Evolutionary conservation across 192 early-diverging fungal genomes (phyloP), one percentile per base, ranked within the genome.

Genomic region (Powellomyces hirtus): DNA sequence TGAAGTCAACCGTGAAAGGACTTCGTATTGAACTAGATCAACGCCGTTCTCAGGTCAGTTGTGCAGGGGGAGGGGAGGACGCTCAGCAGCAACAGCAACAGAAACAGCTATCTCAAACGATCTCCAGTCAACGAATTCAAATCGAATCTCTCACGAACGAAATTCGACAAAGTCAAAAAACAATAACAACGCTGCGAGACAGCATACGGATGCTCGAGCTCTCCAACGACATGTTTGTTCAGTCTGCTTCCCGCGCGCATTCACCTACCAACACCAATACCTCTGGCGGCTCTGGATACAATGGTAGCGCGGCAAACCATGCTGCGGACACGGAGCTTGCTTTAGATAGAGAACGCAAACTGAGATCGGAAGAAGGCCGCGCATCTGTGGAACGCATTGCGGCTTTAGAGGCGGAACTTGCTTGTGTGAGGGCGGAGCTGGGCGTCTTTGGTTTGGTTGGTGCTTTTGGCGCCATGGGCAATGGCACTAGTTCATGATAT

Each of bases 371-470:
- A 38, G 74, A 75, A 33, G 51, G 50, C 22, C 51, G 58, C 42
- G 51, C 44, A 30, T 50, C 34, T 22, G 55, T 30, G 1, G 56
- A 71, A 35, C 58, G 58, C 61, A 73, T 79, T 59, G 70, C 73
- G 10, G 34, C 20, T 24, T 44, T 79, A 44, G 73, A 79, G 42
- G 70, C 65, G 29, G 77, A 79, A 30, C 22, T 79, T 30, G 63
- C 69, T 20, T 30, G 42, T 30, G 33, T 59, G 27, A 74, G 66
- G 45, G 67, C 64, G 0, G 64, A 60, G 20, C 29, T 60, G 35
- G 59, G 59, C 37, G 59, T 36, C n/a, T 60, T 60, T 20, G n/a
- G 36, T 14, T 37, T 60, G 30, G 59, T 60, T 20, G 59, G 59
- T 33, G 59, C 20, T n/a, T 60, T 56, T 30, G 53, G 53, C 4